phyloP scores from a whole-genome alignment of 768 basidiomycete genomes.

The Serendipita sp. region DNA sequence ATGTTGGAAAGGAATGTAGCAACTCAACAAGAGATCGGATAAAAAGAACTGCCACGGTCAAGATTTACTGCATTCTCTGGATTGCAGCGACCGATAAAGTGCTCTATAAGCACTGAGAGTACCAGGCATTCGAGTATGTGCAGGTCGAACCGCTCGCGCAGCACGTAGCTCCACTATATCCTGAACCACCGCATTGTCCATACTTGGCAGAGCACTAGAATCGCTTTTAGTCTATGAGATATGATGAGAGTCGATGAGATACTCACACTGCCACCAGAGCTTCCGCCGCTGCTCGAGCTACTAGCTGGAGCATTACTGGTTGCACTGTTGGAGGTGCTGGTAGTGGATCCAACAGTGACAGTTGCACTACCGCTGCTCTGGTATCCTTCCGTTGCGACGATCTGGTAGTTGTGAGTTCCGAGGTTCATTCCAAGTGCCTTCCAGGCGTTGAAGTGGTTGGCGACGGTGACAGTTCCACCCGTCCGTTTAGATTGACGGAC shows the following conservation, averaged over 20 bases:
- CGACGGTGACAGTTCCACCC: too few species aligned
- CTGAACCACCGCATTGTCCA: constrained; percentile 5
- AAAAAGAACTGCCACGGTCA: too few species aligned
- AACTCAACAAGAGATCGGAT: too few species aligned
- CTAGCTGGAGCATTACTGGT: not conserved
- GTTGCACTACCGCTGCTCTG: too few species aligned
- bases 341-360: too few species aligned
- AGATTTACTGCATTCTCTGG: too few species aligned
- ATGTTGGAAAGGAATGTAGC: too few species aligned
- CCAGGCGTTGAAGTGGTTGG: too few species aligned
- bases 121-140: constrained; percentile 5
- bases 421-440: too few species aligned
- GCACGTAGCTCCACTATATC: constrained; percentile 3
- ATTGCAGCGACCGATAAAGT: too few species aligned
- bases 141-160: constrained; percentile 5
- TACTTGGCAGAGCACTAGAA: constrained; percentile 2
- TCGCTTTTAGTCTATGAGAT: not conserved
- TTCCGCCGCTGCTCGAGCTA: not conserved
- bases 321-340: not conserved
- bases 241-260: not conserved
- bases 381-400: too few species aligned
- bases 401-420: too few species aligned
- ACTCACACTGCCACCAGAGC: not conserved
- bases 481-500: constrained; percentile 17
- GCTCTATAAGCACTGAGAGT: constrained; percentile 5